Conservation (phyloP, 768 basidiomycete species). For the Leccinum arenicola region DNA sequence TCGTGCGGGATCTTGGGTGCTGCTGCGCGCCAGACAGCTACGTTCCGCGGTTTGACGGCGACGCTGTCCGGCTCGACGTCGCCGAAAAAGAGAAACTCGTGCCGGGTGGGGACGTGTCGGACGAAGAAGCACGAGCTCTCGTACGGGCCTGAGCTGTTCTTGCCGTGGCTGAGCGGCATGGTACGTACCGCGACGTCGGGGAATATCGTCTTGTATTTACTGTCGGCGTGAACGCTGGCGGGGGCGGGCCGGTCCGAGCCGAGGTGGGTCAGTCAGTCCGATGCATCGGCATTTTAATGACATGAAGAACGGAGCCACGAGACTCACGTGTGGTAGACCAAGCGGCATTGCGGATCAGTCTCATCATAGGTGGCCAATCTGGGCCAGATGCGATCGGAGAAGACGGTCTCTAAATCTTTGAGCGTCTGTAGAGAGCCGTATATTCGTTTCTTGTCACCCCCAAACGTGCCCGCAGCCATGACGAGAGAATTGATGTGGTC, state of each 20-base stretch:
- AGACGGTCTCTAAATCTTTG: conserved; percentile 65
- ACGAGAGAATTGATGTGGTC: conserved; percentile 87
- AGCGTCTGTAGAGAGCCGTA: conserved; percentile 60
- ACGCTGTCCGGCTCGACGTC: conserved; percentile 88
- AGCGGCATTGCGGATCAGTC: conserved; percentile 53
- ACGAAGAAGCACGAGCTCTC: conserved; percentile 85
- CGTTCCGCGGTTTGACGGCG: conserved; percentile 56
- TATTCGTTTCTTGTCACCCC: conserved; percentile 60
- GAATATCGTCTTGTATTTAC: conserved; percentile 49
- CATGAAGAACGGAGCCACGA: not conserved
- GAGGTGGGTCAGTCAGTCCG: conserved; percentile 9
- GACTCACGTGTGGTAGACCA: conserved; percentile 65
- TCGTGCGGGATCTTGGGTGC: conserved; percentile 70
- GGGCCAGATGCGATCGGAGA: conserved; percentile 83
- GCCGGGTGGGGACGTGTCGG: conserved; percentile 54
- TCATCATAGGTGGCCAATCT: conserved; percentile 75
- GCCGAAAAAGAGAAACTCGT: conserved; percentile 90
- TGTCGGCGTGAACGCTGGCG: conserved; percentile 50
- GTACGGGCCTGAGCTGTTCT: conserved; percentile 54
- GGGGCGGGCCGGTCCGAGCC: not conserved
- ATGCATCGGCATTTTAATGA: not conserved
- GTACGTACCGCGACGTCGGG: conserved; percentile 58
- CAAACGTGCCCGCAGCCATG: conserved; percentile 76
- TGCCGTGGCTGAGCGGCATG: conserved; percentile 75
- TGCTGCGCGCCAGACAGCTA: conserved; percentile 76